Base-by-base conservation (phyloP, 2,329 filamentous ascomycete genomes). In the Tothia fuscella region DNA sequence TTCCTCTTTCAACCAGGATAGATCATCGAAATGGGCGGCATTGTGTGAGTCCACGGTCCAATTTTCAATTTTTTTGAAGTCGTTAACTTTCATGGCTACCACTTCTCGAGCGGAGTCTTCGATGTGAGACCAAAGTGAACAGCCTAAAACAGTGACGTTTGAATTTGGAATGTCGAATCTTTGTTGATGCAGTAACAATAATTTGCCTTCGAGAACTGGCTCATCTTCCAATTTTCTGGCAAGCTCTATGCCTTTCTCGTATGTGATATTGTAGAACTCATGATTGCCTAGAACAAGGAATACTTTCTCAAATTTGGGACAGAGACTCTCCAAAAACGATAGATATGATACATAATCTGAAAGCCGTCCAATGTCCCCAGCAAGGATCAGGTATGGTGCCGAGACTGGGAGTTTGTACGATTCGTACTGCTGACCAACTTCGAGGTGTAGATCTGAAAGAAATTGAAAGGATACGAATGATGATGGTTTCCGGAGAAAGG, bases 91-190 rank as follows among this genome's bases (percentile, higher is more conserved):
- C 25, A 54, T 53, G 20, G 56, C 35, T 12, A 78, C 66, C 4
- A 63, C 50, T 0, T 53, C 52, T 9, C 49, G 55, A 4, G 59
- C 56, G 4, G 62, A 54, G 0, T 59, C 47, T 0, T 67, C 59
- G 5, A 79, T 62, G 0, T 55, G 48, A 2, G 72, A 75, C 68
- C 73, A 76, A 0, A 79, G 59, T 2, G 72, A 75, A 47, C 71
- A 76, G 5, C 74, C 74, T 2, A 78, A 53, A 3, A 78, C 54
- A 3, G 65, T 71, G n/a, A 75, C 40, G 19, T 51, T 51, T 1
- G 65, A 64, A 2, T 54, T 54, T 1, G 58, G 52, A 14, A 64
- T 48, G 35, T 68, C 63, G 47, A 60, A 65, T 5, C 62, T 49
- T 14, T 54, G 54, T 14, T 60, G 58, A 47, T 74, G 54, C 28